Percentiles rank a stretch among this genome's conserved stretches.
Conservation (phyloP, 1,139 yeast genomes). For the Kluyveromyces marxianus region DNA sequence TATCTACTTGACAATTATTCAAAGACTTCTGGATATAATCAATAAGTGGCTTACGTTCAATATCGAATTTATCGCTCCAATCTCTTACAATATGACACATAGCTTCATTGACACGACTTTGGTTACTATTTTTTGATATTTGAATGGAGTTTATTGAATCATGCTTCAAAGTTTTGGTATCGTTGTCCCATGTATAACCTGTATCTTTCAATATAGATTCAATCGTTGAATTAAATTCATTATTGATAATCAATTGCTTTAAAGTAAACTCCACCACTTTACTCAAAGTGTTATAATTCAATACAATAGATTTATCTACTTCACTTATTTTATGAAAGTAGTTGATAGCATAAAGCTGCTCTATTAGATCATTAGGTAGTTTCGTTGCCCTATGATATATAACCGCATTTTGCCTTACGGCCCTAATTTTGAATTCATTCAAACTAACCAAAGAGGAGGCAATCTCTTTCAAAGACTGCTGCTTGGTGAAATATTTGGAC, state of each 20-base stretch:
- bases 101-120: slow-evolving; percentile 54
- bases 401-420: slow-evolving; percentile 18
- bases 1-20: slow-evolving; percentile 19
- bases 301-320: slow-evolving; percentile 39
- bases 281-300: slow-evolving; percentile 41
- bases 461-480: slow-evolving; percentile 14
- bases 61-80: slow-evolving; percentile 45
- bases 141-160: not conserved
- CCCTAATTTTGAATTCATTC: slow-evolving; percentile 16
- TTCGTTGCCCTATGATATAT: slow-evolving; percentile 17
- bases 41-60: slow-evolving; percentile 47
- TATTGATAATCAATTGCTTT: slow-evolving; percentile 32
- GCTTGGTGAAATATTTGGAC: slow-evolving; percentile 4
- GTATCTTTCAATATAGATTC: slow-evolving; percentile 14
- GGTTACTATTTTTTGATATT: slow-evolving; percentile 19
- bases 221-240: slow-evolving; percentile 32
- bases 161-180: slow-evolving; percentile 1
- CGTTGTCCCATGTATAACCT: slow-evolving; percentile 13
- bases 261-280: slow-evolving; percentile 40
- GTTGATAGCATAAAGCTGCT: slow-evolving; percentile 38
- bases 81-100: slow-evolving; percentile 70
- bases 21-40: slow-evolving; percentile 37
- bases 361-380: slow-evolving; percentile 9
- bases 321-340: slow-evolving; percentile 45
- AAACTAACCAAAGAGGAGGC: slow-evolving; percentile 14